Base-by-base conservation (phyloP, 805 yeast species). In the Metschnikowia proteae region DNA sequence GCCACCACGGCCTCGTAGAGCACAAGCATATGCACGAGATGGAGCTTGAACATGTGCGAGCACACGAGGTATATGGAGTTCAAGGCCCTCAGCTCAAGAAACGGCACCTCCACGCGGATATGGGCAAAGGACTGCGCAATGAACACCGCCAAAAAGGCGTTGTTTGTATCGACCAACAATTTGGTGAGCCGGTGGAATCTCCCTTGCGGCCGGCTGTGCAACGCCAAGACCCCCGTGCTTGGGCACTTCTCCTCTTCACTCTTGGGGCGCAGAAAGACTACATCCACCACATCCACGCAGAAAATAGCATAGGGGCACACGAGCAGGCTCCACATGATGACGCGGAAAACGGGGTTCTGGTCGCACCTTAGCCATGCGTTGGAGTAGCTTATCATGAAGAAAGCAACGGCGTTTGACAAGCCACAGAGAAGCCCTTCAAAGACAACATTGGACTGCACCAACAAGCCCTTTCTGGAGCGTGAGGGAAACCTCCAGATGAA, bases 61-160 rank as follows among this genome's bases (percentile, higher is more conserved):
- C 60, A 52, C 10, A 56, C 17, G 32, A 58, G 55, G 55, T 63
- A 66, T 2, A 57, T 25, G n/a, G 46, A 8, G 9, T 57, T 35
- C 3, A 54, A 30, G 13, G 38, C 5, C 5, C 36, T 25, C 38
- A 43, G 45, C 6, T 31, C 48, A 29, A 46, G 33, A 33, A 57
- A 52, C 5, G 60, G 60, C 53, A 62, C 60, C 31, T 52, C 50
- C 45, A 57, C 44, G 38, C 61, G 63, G 7, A 67, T 55, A 23
- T 55, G 56, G n/a, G 64, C 47, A 51, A 67, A 69, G 23, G 73
- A 67, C 50, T 64, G 68, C 31, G 68, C 63, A 33, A 70, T 62
- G 52, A 70, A 59, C 8, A 68, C 56, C 1, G 74, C 73, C 40
- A 70, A 55, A 45, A 57, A 65, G 51, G 66, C 67, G 49, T 68